phyloP scores from a whole-genome alignment of 371 early-diverging fungal genomes.

The Vairimorpha apis region DNA sequence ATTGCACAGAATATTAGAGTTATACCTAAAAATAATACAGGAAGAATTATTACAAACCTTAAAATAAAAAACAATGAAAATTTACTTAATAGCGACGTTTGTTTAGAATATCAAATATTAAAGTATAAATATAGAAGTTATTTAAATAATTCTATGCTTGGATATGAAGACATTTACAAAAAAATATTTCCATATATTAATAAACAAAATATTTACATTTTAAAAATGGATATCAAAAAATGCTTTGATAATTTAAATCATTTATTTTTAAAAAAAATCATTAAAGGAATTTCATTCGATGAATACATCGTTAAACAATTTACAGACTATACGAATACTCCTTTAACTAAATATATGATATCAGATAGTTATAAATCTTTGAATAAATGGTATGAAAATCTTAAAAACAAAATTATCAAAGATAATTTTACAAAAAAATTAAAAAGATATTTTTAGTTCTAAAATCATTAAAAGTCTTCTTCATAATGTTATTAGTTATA shows the following conservation, averaged over 20 bases:
- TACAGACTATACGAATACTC: background rate
- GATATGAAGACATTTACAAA: slow-evolving; percentile 35
- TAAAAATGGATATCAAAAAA: slow-evolving; percentile 55
- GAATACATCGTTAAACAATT: slow-evolving; percentile 31
- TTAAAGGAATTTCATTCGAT: slow-evolving; percentile 28
- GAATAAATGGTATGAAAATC: background rate
- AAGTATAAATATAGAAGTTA: background rate
- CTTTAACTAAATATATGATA: too few species aligned
- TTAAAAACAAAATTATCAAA: slow-evolving; percentile 15
- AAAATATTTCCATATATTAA: slow-evolving; percentile 15
- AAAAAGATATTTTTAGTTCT: slow-evolving; percentile 18
- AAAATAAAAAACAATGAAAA: slow-evolving; percentile 11
- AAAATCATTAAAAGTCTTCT: slow-evolving; percentile 17
- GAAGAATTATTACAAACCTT: slow-evolving; percentile 41
- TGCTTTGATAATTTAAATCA: slow-evolving; percentile 59
- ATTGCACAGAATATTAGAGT: slow-evolving; percentile 18
- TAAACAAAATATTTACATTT: slow-evolving; percentile 12
- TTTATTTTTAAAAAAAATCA: slow-evolving; percentile 19
- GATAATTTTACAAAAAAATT: slow-evolving; percentile 19
- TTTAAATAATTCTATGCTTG: slow-evolving; percentile 19
- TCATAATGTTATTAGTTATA: slow-evolving; percentile 27
- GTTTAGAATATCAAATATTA: slow-evolving; percentile 13
- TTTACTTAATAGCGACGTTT: slow-evolving; percentile 16
- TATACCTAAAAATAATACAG: slow-evolving; percentile 53
- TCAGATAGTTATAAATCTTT: too few species aligned